These are phyloP conservation scores for Fomitiporia mediterranea DNA, from an alignment of 1,284 basidiomycete species.

Conservation along the genomic window DNA sequence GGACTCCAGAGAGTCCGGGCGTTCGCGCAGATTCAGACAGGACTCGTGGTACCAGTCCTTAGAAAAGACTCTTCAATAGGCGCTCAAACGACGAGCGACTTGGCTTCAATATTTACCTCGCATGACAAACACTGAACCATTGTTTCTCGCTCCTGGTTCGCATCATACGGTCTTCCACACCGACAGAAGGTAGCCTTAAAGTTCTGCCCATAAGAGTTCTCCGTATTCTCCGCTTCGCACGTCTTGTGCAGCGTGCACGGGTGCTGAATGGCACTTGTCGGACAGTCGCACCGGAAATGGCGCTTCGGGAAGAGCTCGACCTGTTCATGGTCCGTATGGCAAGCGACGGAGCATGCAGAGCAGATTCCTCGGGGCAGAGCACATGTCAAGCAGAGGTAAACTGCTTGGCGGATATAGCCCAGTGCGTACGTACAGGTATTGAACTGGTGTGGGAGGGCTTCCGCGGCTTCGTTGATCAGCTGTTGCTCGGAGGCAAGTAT, in stretches of 20 bases:
- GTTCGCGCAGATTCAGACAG: constrained; percentile 70
- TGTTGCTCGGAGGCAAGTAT: constrained; percentile 18
- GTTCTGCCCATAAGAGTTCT: constrained; percentile 67
- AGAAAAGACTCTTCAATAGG: not conserved
- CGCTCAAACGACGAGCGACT: constrained; percentile 6
- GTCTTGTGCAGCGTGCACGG: constrained; percentile 55
- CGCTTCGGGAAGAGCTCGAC: constrained; percentile 81
- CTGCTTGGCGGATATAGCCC: constrained; percentile 47
- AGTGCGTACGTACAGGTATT: constrained; percentile 26
- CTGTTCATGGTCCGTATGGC: constrained; percentile 78
- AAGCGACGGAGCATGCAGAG: constrained; percentile 76
- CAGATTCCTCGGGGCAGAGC: constrained; percentile 55
- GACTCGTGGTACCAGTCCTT: constrained; percentile 87
- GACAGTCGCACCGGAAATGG: constrained; percentile 75
- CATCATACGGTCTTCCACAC: constrained; percentile 64
- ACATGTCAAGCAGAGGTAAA: constrained; percentile 74
- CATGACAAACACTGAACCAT: constrained; percentile 83
- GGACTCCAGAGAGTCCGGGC: constrained; percentile 44
- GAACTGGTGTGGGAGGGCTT: constrained; percentile 27
- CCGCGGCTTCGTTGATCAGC: constrained; percentile 25
- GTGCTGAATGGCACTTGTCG: constrained; percentile 55
- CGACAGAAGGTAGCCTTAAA: constrained; percentile 66
- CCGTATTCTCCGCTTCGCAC: constrained; percentile 47
- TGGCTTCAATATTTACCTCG: constrained; percentile 49
- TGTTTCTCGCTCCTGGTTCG: constrained; percentile 64